These are phyloP conservation scores for Monilinia fructigena DNA, from an alignment of 2,329 filamentous ascomycete genomes.

Conservation along the genomic window DNA sequence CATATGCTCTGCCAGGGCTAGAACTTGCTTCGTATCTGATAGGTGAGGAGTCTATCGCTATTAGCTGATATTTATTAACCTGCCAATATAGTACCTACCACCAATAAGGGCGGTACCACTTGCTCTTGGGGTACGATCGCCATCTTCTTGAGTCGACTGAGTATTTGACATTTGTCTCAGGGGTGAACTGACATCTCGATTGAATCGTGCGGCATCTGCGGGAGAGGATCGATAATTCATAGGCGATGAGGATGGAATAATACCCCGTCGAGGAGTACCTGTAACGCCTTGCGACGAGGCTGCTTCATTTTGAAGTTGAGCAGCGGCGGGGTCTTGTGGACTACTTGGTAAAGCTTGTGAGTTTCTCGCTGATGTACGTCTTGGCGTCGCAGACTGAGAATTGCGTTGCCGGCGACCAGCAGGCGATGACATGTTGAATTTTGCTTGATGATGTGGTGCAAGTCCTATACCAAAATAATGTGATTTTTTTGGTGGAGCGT, in stretches of 20 bases:
- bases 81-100: conserved; percentile 50
- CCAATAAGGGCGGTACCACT: conserved; percentile 53
- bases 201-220: conserved; percentile 42
- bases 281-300: conserved; percentile 36
- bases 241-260: conserved; percentile 74
- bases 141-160: conserved; percentile 54
- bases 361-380: conserved; percentile 55
- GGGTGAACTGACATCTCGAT: conserved; percentile 54
- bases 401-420: conserved; percentile 55
- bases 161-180: conserved; percentile 58
- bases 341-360: conserved; percentile 55
- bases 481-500: conserved; percentile 14
- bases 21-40: conserved; percentile 90
- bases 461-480: conserved; percentile 4
- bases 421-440: conserved; percentile 60
- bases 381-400: conserved; percentile 55
- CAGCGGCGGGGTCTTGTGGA: conserved; percentile 43
- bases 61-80: conserved; percentile 20
- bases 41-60: conserved; percentile 77
- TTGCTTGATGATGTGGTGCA: conserved; percentile 5
- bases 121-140: conserved; percentile 70
- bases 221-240: conserved; percentile 72
- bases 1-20: conserved; percentile 65
- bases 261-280: conserved; percentile 50
- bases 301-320: conserved; percentile 41